Base-by-base conservation (phyloP, 306 rosid species). In the Gastrolobium villosum region DNA sequence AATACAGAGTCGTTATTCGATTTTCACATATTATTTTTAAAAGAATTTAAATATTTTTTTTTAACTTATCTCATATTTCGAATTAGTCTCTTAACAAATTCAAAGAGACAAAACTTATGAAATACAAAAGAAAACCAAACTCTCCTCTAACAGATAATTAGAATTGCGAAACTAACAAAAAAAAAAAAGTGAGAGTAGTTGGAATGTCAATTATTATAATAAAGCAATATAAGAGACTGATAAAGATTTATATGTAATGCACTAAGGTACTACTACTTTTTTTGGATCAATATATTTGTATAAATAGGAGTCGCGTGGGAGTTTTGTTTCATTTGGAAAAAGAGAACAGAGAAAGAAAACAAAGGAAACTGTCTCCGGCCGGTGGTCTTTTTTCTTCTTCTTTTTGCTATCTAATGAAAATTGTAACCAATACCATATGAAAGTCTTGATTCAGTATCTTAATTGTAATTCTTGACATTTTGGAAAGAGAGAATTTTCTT, bases 141-240 rank as follows among this genome's bases (percentile, higher is more conserved):
- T 20, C 26, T 20, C 1, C 26, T 20, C 26, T 0, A 20, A 20
- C 26, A 20, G 0, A 20, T 20, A 20, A 20, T 20, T 20, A 20
- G 26, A 20, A 20, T 20, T 20, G 26, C 0, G 26, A 20, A 20
- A 20, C 26, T 20, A 20, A 20, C 26, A 20, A 20, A 20, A 20
- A 20, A 46, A 36, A 60, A 26, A 59, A 4, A 5, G 79, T 5
- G 32, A 15, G 3, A 5, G 44, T 69, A 11, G 63, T 54, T 59
- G 62, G 76, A 9, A 57, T 26, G 62, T 57, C 76, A 45, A 10
- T 7, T 36, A 2, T 69, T 48, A 28, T 77, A 43, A 54, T 60
- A 55, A 66, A 77, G 46, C 66, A 43, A 67, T 15, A 35, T 40
- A n/a, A 43, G 68, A 65, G 52, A 37, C 45, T 20, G 59, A 67